Evolutionary conservation across 768 basidiomycete genomes (phyloP).

Genomic region (Boletus subcaerulescens): DNA sequence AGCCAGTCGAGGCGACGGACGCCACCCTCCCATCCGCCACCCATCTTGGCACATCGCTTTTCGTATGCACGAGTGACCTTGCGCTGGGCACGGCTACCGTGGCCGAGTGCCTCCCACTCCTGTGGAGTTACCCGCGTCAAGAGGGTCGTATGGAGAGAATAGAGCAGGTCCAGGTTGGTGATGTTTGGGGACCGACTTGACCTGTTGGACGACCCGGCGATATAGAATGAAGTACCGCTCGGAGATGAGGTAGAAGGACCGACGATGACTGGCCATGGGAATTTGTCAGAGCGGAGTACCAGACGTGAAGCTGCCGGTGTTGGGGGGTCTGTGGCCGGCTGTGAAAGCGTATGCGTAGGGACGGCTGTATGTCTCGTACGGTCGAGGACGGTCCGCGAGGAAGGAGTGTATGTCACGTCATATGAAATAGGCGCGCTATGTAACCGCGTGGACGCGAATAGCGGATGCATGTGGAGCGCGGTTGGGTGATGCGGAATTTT

Average conservation of each 20-base stretch:
- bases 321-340: conserved; percentile 65
- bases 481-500: conserved; percentile 26
- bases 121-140: conserved; percentile 53
- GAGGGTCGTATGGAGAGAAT: conserved; percentile 56
- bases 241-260: conserved; percentile 32
- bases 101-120: conserved; percentile 62
- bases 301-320: conserved; percentile 43
- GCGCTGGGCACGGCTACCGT: conserved; percentile 54
- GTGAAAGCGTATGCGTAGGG: conserved; percentile 51
- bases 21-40: conserved; percentile 68
- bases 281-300: conserved; percentile 51
- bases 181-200: conserved; percentile 33
- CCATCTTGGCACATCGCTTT: conserved; percentile 57
- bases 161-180: conserved; percentile 64
- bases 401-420: conserved; percentile 55
- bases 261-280: conserved; percentile 62
- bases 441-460: conserved; percentile 53
- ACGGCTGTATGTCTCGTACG: conserved; percentile 52
- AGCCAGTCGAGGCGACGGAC: conserved; percentile 67
- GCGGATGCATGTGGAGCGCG: conserved; percentile 58
- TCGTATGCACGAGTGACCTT: conserved; percentile 62
- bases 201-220: conserved; percentile 21
- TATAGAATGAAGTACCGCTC: conserved; percentile 27
- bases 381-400: conserved; percentile 55
- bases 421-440: conserved; percentile 62